Percentiles rank a stretch among this genome's conserved stretches.
These are phyloP conservation scores for Amanita phalloides DNA, from an alignment of 768 basidiomycete species.

Conservation along the genomic window DNA sequence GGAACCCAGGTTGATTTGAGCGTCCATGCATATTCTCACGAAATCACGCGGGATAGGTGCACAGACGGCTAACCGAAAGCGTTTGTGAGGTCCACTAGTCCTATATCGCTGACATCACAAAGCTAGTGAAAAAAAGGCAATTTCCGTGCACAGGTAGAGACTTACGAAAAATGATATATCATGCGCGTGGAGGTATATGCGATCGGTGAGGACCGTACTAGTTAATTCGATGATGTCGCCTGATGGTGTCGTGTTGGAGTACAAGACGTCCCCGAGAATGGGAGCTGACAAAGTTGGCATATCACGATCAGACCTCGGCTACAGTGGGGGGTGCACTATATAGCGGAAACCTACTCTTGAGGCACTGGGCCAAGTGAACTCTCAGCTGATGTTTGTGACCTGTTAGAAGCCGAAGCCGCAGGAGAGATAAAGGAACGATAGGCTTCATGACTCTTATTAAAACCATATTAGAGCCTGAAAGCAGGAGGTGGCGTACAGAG, in stretches of 20 bases:
- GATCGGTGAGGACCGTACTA: conserved; percentile 26
- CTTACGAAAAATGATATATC: conserved; percentile 46
- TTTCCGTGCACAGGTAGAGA: background rate
- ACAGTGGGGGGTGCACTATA: background rate
- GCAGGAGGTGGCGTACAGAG: conserved; percentile 33
- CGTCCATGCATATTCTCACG: conserved; percentile 33
- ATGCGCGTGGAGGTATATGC: conserved; percentile 54
- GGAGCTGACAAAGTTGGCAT: conserved; percentile 32
- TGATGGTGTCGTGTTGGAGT: conserved; percentile 27
- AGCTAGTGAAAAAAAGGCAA: background rate
- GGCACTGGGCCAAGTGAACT: conserved; percentile 44
- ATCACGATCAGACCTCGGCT: background rate
- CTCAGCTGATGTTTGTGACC: conserved; percentile 66
- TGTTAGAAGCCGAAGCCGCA: conserved; percentile 45
- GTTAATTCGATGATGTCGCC: conserved; percentile 14
- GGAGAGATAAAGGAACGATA: conserved; percentile 40
- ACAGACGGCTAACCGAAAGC: conserved; percentile 39
- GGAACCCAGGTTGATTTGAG: conserved; percentile 29
- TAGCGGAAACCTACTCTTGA: conserved; percentile 28
- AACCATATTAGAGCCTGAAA: background rate
- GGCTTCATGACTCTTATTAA: conserved; percentile 15
- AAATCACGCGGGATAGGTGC: conserved; percentile 54
- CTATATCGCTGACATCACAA: conserved; percentile 33
- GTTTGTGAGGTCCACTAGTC: conserved; percentile 30
- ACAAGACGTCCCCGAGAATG: conserved; percentile 50